Conservation (phyloP, 441 rosid species). For the Cnidoscolus chayamansa region DNA sequence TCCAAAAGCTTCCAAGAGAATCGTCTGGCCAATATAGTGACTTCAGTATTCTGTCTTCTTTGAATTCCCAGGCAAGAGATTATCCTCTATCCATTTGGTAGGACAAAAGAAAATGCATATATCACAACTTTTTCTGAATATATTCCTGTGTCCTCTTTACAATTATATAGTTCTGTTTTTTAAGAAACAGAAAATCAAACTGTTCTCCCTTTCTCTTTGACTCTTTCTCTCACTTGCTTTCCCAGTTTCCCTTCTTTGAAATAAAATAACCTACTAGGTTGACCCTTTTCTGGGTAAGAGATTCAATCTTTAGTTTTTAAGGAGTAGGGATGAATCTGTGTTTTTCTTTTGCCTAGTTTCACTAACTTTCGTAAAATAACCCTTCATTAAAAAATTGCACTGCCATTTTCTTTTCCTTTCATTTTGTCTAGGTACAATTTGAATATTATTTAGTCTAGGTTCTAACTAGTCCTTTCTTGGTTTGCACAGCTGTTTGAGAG, state of each 20-base stretch:
- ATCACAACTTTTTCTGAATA: not conserved
- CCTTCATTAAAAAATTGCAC: not conserved
- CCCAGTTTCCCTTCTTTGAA: not conserved
- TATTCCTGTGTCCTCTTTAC: not conserved
- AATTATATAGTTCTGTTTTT: not conserved
- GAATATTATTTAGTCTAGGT: conserved; percentile 14
- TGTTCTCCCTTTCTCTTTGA: no score
- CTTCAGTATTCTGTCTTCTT: conserved; percentile 83
- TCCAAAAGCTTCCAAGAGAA: conserved; percentile 74
- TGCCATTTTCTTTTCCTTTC: not conserved
- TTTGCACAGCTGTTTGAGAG: conserved; percentile 86
- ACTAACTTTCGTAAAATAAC: no score
- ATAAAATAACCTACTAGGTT: no score
- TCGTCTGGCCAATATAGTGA: conserved; percentile 85
- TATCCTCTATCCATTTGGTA: conserved; percentile 6
- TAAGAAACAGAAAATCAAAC: not conserved
- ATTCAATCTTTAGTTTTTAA: no score
- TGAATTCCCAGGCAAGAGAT: conserved; percentile 87
- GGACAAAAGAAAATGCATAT: conserved; percentile 9
- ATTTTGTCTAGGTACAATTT: conserved; percentile 13
- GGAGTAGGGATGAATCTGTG: no score
- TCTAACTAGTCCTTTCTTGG: conserved; percentile 45
- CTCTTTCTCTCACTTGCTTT: not conserved
- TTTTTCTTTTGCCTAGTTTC: no score
- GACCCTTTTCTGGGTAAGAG: not conserved